Evolutionary conservation across 495 filamentous ascomycete species (phyloP).

Genomic region (Xylaria castorea): DNA sequence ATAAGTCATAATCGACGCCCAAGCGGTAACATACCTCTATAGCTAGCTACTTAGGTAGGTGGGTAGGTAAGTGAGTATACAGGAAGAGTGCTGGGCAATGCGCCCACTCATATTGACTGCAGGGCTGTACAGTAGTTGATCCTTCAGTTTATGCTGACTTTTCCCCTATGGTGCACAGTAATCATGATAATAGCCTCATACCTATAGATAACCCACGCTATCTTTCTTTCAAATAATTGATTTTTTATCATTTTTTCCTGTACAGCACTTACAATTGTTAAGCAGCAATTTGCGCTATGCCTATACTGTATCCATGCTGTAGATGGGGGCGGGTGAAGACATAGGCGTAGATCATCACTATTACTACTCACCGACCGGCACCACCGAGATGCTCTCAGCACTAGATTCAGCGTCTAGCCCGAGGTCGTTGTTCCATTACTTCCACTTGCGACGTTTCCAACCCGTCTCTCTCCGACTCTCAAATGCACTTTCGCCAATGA

Average conservation of each 20-base stretch:
- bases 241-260: not conserved
- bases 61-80: not conserved
- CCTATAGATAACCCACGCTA: slow-evolving; percentile 8
- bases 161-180: slow-evolving; percentile 21
- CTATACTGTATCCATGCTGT: slow-evolving; percentile 12
- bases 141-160: slow-evolving; percentile 19
- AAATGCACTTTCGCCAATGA: not conserved
- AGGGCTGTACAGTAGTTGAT: slow-evolving; percentile 7
- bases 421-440: not conserved
- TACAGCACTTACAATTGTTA: not conserved
- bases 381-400: slow-evolving; percentile 11
- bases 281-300: not conserved
- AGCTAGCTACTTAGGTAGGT: not conserved
- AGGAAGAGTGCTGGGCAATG: not conserved
- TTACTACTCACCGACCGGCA: slow-evolving; percentile 1
- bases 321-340: not conserved
- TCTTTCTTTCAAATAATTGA: not conserved
- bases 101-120: not conserved
- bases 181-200: slow-evolving; percentile 16
- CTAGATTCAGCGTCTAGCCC: slow-evolving; percentile 2
- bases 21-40: not conserved
- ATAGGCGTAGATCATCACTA: not conserved
- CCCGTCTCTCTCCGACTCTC: not conserved
- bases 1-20: not conserved
- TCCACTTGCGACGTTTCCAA: not conserved